Evolutionary conservation across 176 grass and related monocot genomes (phyloP).

Genomic region (Zoysia pacifica): DNA sequence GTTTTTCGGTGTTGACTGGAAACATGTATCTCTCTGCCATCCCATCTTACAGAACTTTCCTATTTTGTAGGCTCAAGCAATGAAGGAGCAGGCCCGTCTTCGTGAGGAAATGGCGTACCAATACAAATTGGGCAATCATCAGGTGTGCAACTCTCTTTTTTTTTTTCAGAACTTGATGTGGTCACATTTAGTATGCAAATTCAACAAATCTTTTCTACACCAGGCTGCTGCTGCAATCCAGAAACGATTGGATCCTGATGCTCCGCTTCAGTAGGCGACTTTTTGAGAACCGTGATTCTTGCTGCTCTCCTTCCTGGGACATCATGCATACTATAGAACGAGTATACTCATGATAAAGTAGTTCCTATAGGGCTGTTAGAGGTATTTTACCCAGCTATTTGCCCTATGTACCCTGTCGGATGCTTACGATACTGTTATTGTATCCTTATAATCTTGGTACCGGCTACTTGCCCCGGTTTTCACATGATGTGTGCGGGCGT

Average conservation of each 20-base stretch:
- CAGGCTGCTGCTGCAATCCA: constrained; percentile 97
- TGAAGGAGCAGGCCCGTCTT: constrained; percentile 91
- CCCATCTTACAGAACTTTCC: constrained; percentile 12
- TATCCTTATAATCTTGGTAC: neutral
- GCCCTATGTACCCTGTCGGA: no score
- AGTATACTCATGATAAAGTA: neutral
- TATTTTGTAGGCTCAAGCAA: constrained; percentile 86
- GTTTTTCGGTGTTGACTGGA: neutral
- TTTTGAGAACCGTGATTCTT: neutral
- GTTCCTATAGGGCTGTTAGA: neutral
- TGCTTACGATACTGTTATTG: neutral
- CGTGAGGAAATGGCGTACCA: constrained; percentile 99
- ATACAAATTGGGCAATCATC: constrained; percentile 82
- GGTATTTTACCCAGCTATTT: neutral
- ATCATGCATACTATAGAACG: constrained; percentile 5
- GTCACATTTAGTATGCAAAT: neutral
- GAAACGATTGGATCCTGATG: constrained; percentile 94
- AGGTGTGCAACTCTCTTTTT: constrained; percentile 42
- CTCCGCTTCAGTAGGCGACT: constrained; percentile 51
- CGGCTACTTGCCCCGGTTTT: neutral
- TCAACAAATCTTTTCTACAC: neutral
- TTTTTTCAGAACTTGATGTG: neutral
- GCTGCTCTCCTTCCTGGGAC: neutral
- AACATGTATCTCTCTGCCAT: neutral
- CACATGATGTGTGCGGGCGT: neutral